Conservation (phyloP, 306 rosid genomes). For the Cicer cuneatum region DNA sequence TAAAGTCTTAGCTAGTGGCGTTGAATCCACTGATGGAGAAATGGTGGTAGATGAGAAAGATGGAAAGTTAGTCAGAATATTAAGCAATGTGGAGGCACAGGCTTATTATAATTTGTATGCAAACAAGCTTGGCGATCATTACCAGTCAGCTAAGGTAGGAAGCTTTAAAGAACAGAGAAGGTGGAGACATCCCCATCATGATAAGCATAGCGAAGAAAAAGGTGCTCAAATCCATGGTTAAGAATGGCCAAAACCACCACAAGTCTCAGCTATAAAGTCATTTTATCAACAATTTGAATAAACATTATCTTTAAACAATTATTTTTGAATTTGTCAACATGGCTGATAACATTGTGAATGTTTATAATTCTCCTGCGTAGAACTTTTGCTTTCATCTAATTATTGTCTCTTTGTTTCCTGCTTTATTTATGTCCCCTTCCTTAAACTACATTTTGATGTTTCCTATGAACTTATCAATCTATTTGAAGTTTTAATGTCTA, state of each 20-base stretch:
- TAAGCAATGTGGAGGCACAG: slow-evolving; percentile 51
- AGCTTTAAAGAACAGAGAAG: slow-evolving; percentile 69
- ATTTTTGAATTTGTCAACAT: neutral
- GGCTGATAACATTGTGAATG: no score
- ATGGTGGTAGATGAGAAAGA: slow-evolving; percentile 51
- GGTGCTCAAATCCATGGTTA: neutral
- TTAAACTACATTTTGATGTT: no score
- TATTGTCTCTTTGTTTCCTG: no score
- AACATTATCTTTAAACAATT: neutral
- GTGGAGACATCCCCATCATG: slow-evolving; percentile 55
- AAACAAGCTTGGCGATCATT: slow-evolving; percentile 50
- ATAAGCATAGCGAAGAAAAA: neutral
- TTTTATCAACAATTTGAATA: neutral
- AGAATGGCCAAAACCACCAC: neutral
- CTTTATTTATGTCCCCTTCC: no score
- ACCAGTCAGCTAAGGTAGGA: slow-evolving; percentile 69
- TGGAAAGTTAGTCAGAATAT: slow-evolving; percentile 64
- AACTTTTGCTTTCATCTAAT: no score
- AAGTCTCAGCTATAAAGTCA: neutral
- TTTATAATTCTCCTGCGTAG: no score
- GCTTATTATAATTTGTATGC: slow-evolving; percentile 57
- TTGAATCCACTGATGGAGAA: slow-evolving; percentile 75
- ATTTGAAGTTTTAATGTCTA: no score
- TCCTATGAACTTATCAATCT: no score
- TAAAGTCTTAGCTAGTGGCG: slow-evolving; percentile 60